A percentile compares a stretch with the other conserved stretches of the same genome.
Conservation (phyloP, 768 basidiomycete genomes). For the Polyporus arcularius region DNA sequence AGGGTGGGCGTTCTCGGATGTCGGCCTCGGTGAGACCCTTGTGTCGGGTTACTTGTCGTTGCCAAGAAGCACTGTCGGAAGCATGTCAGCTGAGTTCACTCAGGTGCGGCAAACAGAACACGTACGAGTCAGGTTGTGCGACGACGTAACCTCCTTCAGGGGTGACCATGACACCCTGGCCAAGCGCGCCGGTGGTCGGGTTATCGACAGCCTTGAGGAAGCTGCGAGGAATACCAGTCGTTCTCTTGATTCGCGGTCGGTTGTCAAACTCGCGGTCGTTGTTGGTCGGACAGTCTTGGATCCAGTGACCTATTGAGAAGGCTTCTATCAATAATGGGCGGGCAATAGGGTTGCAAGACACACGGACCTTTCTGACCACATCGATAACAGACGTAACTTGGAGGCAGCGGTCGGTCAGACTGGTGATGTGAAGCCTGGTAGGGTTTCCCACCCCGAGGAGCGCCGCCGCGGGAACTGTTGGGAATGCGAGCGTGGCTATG, state of each 20-base stretch:
- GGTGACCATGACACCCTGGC: slow-evolving; percentile 95
- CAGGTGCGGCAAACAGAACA: slow-evolving; percentile 19
- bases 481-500: slow-evolving; percentile 69
- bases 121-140: slow-evolving; percentile 94
- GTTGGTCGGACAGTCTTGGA: slow-evolving; percentile 98
- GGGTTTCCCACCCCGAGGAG: slow-evolving; percentile 61
- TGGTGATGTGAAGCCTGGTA: slow-evolving; percentile 51
- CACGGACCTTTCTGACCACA: slow-evolving; percentile 93
- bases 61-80: slow-evolving; percentile 80
- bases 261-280: slow-evolving; percentile 95
- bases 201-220: slow-evolving; percentile 97
- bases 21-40: slow-evolving; percentile 87
- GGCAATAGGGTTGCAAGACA: slow-evolving; percentile 1
- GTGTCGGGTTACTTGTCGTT: slow-evolving; percentile 80
- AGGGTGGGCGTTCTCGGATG: slow-evolving; percentile 81
- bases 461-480: slow-evolving; percentile 64
- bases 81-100: neutral
- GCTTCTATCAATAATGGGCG: neutral
- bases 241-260: slow-evolving; percentile 92
- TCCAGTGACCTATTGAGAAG: slow-evolving; percentile 85
- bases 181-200: slow-evolving; percentile 67
- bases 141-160: slow-evolving; percentile 98
- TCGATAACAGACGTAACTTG: slow-evolving; percentile 97
- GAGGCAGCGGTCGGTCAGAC: slow-evolving; percentile 79
- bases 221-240: slow-evolving; percentile 96